Evolutionary conservation across 1,284 basidiomycete genomes (phyloP), one percentile per base, ranked within the genome.

Genomic region (Cryptococcus deneoformans): DNA sequence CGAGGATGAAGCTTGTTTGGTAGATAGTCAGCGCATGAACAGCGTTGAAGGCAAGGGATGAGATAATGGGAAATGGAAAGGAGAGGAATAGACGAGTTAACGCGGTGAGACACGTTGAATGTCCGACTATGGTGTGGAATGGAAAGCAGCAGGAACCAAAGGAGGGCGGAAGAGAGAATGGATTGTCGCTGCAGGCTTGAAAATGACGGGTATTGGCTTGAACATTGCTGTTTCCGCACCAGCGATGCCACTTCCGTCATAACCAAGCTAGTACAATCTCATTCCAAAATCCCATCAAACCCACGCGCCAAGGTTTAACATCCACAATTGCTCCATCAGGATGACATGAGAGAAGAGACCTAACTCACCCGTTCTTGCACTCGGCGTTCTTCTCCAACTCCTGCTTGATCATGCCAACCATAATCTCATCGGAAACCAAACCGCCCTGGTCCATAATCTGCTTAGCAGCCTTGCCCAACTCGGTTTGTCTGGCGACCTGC

Each of bases 401-500:
- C 72, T 92, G 86, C 81, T 91, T 89, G 81, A 99, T 98, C 87
- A 99, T 99, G 62, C 85, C 85, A 54, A 99, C 92, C 87, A 99
- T 90, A 75, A 99, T 96, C 63, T 98, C 94, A 77, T 99, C 95
- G 52, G 86, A 84, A 57, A 99, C 93, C 53, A 99, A 86, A 34
- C 89, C 92, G 51, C 95, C 94, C 38, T 86, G 84, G 77, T 98
- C 94, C 91, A 99, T 98, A 77, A 98, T 89, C 80, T 94, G 93
- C 85, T 99, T 98, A 39, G 95, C 95, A 71, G 90, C 85, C 56
- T 89, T 81, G 62, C 95, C 95, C 50, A 99, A 85, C 44, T 85
- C 81, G 5, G 95, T 97, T 80, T 95, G 89, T 76, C 87, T 81
- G 46, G 85, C 71, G 58, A 99, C 93, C 79, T 99, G 93, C 64